Evolutionary conservation across 1,284 basidiomycete genomes (phyloP).

Genomic region (Malassezia equina): DNA sequence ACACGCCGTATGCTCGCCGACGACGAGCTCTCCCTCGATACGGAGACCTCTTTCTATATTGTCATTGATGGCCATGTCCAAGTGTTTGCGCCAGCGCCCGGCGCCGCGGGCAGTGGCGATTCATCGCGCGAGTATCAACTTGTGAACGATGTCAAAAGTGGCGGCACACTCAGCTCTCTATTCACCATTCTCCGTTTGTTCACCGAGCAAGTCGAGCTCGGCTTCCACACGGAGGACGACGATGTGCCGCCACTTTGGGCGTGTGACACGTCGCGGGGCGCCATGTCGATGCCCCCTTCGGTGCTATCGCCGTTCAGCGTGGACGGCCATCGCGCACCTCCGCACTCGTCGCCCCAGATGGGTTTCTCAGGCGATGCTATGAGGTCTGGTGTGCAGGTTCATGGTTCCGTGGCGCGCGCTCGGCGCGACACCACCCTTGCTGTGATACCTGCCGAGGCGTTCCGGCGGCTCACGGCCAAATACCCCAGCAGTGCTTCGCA

Average conservation of each 20-base stretch:
- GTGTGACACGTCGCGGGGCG: not conserved
- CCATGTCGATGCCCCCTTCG: not conserved
- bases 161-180: slow-evolving; percentile 75
- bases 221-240: slow-evolving; percentile 44
- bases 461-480: slow-evolving; percentile 76
- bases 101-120: slow-evolving; percentile 6
- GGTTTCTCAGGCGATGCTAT: not conserved
- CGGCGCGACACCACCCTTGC: slow-evolving; percentile 88
- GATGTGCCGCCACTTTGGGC: not conserved
- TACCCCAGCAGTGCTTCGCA: slow-evolving; percentile 94
- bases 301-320: not conserved
- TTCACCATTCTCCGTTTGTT: slow-evolving; percentile 93
- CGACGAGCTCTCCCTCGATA: slow-evolving; percentile 40
- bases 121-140: slow-evolving; percentile 34
- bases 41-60: slow-evolving; percentile 45
- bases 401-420: slow-evolving; percentile 64
- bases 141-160: slow-evolving; percentile 44
- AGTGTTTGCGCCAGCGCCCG: slow-evolving; percentile 39
- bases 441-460: slow-evolving; percentile 97
- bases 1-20: slow-evolving; percentile 43
- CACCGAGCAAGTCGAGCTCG: slow-evolving; percentile 89
- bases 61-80: slow-evolving; percentile 46
- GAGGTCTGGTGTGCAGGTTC: not conserved
- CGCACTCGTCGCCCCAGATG: not conserved
- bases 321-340: not conserved